A percentile compares a stretch with the other conserved stretches of the same genome.
phyloP scores from a whole-genome alignment of 495 filamentous ascomycete species.

The Podospora fimiseda region DNA sequence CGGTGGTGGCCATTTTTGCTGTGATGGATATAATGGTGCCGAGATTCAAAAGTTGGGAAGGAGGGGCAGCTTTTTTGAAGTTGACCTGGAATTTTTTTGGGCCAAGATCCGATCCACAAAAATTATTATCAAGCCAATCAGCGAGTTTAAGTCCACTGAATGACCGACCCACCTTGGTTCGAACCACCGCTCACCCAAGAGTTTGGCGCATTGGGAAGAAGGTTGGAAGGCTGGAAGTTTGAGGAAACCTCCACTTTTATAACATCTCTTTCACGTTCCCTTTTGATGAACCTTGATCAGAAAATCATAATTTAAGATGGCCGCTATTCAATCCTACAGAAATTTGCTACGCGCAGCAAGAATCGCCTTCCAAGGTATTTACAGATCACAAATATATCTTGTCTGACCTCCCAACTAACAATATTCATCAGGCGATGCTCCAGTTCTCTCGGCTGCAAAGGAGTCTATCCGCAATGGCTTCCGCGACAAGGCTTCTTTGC shows the following conservation, averaged over 20 bases:
- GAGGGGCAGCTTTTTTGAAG: constrained; percentile 19
- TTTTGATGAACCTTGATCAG: not conserved
- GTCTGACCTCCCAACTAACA: not conserved
- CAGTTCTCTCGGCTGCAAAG: constrained; percentile 61
- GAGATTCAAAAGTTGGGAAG: constrained; percentile 3
- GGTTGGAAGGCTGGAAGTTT: too few species aligned
- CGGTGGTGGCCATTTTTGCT: constrained; percentile 35
- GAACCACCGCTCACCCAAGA: too few species aligned
- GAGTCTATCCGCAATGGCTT: constrained; percentile 65
- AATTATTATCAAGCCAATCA: constrained; percentile 7
- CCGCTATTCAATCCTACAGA: constrained; percentile 72
- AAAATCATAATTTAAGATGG: constrained; percentile 33
- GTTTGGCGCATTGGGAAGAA: too few species aligned
- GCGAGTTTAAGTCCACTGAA: not conserved
- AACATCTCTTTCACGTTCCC: not conserved
- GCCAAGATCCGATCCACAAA: constrained; percentile 4
- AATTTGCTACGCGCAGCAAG: constrained; percentile 74
- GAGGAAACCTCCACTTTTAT: not conserved
- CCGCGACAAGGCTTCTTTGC: constrained; percentile 53
- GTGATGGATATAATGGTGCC: constrained; percentile 1
- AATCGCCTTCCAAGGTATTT: constrained; percentile 73
- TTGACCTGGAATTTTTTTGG: constrained; percentile 16
- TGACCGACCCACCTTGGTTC: not conserved
- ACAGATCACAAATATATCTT: not conserved
- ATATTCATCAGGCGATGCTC: constrained; percentile 54